A percentile compares a stretch with the other conserved stretches of the same genome.
phyloP scores from a whole-genome alignment of 2,329 filamentous ascomycete genomes.

The Conoideocrella luteorostrata region DNA sequence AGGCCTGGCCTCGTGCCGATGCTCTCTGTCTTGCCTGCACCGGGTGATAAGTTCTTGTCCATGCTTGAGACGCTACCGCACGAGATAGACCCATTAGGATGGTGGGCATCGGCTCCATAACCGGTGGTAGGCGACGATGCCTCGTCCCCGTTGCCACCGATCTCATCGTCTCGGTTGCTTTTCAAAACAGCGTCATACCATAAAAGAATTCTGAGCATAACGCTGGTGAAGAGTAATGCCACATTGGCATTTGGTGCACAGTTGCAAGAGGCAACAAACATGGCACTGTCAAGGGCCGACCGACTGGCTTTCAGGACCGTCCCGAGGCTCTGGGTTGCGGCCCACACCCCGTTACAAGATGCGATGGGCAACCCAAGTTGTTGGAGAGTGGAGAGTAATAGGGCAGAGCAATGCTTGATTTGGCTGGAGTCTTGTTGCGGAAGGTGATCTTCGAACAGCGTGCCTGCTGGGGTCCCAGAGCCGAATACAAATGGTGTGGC shows the following conservation, averaged over 20 bases:
- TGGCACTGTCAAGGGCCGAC: not conserved
- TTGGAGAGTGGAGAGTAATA: not conserved
- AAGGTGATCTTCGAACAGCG: too few relatives aligned
- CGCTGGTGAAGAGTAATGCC: constrained; percentile 1
- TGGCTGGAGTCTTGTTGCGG: too few relatives aligned
- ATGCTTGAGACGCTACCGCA: too few relatives aligned
- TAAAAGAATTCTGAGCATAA: not conserved
- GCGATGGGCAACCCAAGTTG: not conserved
- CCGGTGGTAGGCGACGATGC: too few relatives aligned
- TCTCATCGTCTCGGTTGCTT: not conserved
- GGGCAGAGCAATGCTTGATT: not conserved
- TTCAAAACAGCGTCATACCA: constrained; percentile 4
- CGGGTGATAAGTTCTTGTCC: too few relatives aligned
- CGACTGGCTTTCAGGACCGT: constrained; percentile 1
- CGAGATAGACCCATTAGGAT: too few relatives aligned
- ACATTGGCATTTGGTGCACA: constrained; percentile 2
- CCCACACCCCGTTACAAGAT: not conserved
- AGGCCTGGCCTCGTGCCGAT: not conserved
- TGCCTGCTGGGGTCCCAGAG: not conserved
- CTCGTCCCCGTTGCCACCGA: too few relatives aligned
- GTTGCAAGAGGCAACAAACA: not conserved
- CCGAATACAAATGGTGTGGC: not conserved
- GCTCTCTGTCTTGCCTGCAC: not conserved
- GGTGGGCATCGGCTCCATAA: too few relatives aligned
- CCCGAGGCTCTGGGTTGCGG: not conserved